These are phyloP conservation scores for Dioscorea alata DNA, from an alignment of 106 monocot genomes.

Conservation along the genomic window DNA sequence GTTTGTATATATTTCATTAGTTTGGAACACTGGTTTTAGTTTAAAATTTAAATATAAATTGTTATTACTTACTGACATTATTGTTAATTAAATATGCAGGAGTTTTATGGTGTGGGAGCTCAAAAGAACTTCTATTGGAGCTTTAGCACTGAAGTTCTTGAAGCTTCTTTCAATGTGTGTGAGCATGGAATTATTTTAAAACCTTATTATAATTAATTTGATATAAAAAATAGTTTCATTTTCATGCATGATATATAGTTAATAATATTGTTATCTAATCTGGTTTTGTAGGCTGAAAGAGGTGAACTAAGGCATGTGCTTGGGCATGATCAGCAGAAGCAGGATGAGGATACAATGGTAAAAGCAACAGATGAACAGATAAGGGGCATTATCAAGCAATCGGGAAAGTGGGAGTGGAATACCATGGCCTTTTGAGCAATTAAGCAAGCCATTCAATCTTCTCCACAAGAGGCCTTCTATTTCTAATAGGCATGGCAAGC, in stretches of 20 bases:
- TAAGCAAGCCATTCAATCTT: slow-evolving; percentile 41
- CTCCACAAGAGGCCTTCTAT: slow-evolving; percentile 27
- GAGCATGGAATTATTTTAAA: too few species aligned
- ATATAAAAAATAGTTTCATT: too few species aligned
- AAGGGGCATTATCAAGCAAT: slow-evolving; percentile 16
- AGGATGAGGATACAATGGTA: slow-evolving; percentile 37
- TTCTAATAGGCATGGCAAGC: slow-evolving; percentile 40
- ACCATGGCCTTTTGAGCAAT: slow-evolving; percentile 18
- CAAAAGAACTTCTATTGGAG: slow-evolving; percentile 10
- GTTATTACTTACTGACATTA: too few species aligned
- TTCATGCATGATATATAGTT: too few species aligned
- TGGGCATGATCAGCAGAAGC: slow-evolving; percentile 25
- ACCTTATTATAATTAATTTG: too few species aligned
- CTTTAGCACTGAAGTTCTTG: slow-evolving; percentile 21
- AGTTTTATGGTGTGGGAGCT: slow-evolving; percentile 21
- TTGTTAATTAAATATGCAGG: slow-evolving; percentile 6
- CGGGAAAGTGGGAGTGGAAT: slow-evolving; percentile 3
- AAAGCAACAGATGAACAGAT: slow-evolving; percentile 56
- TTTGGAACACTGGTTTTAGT: neutral
- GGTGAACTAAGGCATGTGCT: slow-evolving; percentile 36
- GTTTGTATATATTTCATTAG: neutral
- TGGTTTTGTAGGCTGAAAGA: slow-evolving; percentile 20
- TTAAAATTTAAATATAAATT: too few species aligned
- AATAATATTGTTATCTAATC: too few species aligned
- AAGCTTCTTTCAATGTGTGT: slow-evolving; percentile 29